Percentiles rank a stretch among this genome's conserved stretches.
These are phyloP conservation scores for Alternaria arborescens DNA, from an alignment of 2,329 filamentous ascomycete genomes.

Conservation along the genomic window DNA sequence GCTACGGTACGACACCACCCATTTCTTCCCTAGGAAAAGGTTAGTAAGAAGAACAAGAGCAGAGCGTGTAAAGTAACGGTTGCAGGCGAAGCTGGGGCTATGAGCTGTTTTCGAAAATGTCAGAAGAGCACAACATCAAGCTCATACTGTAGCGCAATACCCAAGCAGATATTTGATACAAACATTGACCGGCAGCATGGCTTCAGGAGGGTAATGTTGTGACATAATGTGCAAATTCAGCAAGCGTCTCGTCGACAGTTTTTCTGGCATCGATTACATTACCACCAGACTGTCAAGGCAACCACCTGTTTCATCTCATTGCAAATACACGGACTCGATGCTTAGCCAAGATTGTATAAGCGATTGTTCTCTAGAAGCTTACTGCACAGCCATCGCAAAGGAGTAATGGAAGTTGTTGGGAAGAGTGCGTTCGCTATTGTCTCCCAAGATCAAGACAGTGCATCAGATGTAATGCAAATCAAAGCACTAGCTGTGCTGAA, in stretches of 20 bases:
- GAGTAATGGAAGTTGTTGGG: conserved; percentile 80
- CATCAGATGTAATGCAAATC: conserved; percentile 78
- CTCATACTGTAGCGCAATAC: background rate
- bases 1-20: background rate
- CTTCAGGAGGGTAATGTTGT: conserved; percentile 74
- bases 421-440: conserved; percentile 78
- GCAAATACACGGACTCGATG: conserved; percentile 70
- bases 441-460: conserved; percentile 85
- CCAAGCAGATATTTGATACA: background rate
- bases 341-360: conserved; percentile 86
- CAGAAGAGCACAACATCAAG: background rate
- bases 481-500: conserved; percentile 82
- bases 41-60: background rate
- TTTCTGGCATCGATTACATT: conserved; percentile 87
- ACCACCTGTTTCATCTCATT: conserved; percentile 70
- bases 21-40: background rate
- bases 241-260: conserved; percentile 82
- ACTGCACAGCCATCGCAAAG: conserved; percentile 78
- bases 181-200: conserved; percentile 55
- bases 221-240: conserved; percentile 90
- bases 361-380: conserved; percentile 77
- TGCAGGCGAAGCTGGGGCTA: background rate
- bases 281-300: conserved; percentile 84
- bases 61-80: background rate
- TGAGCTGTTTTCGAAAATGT: background rate